Base-by-base conservation (phyloP, 148 eudicot genomes). In the Vaccinium macrocarpon region DNA sequence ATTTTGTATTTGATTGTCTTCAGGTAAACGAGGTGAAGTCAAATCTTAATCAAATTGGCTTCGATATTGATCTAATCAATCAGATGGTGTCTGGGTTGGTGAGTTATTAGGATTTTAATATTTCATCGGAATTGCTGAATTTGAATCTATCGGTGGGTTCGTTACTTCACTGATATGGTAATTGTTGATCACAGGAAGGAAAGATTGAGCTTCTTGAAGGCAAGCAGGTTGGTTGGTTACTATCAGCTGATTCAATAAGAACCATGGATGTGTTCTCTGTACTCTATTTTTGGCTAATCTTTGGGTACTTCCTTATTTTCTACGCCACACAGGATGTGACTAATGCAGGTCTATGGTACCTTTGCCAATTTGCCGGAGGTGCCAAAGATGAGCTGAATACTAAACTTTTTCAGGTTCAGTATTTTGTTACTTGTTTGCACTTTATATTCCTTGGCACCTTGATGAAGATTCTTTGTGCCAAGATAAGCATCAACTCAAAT, bases 51-150 rank as follows among this genome's bases (percentile, higher is more conserved):
- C 95, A 94, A 85, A 96, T 94, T 86, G 97, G 98, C 38, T 91
- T 48, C 77, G 99, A 96, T 88, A 88, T 96, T 76, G 92, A 91
- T 32, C 84, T 86, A 51, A 90, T 96, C 81, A 93, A 93, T 85
- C 93, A 91, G 85, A 89, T 94, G 98, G 87, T 94, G 50, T 32
- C 84, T 86, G 97, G 98, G 52, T 83, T 96, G 98, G 98, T 96
- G 84, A 88, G 96, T 87, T 77, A 75, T 12, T 55, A 48, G 14
- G 8, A 42, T 76, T 21, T 79, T 66, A 21, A 8, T 23, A 42
- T 49, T 75, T 23, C 55, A 10, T 23, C 5, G 19, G 7, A 38
- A 8, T n/a, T 18, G 5, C 19, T 50, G 81, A 86, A 8, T 46
- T 84, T 81, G 82, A 84, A 55, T 72, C 8, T 25, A 70, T 29